Percentiles rank a stretch among this genome's conserved stretches.
Conservation (phyloP, 2,329 filamentous ascomycete genomes). For the Epichloe coenophiala region DNA sequence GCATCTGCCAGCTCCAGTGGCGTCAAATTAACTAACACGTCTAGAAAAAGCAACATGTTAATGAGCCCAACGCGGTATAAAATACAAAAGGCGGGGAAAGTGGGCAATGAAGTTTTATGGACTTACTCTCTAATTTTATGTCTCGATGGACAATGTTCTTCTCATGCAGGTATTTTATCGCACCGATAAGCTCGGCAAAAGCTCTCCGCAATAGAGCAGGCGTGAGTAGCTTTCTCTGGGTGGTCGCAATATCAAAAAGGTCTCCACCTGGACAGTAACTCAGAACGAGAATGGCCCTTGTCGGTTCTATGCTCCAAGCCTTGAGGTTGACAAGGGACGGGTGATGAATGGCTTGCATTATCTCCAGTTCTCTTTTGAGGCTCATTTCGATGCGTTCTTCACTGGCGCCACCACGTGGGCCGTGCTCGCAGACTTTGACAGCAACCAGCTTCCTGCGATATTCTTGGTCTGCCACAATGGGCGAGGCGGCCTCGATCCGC, state of each 20-base stretch:
- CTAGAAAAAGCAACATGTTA: conserved; percentile 28
- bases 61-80: not conserved
- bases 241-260: conserved; percentile 80
- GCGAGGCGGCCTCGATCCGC: conserved; percentile 19
- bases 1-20: conserved; percentile 49
- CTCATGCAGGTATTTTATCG: conserved; percentile 73
- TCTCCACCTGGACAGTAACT: conserved; percentile 92
- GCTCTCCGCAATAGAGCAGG: conserved; percentile 65
- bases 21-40: conserved; percentile 81
- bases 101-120: not conserved
- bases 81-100: too few relatives aligned
- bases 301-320: conserved; percentile 76
- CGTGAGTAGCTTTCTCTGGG: conserved; percentile 53
- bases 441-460: conserved; percentile 75
- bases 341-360: conserved; percentile 77
- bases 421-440: conserved; percentile 90
- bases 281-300: conserved; percentile 71
- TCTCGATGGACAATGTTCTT: conserved; percentile 87
- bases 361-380: conserved; percentile 86
- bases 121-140: conserved; percentile 88
- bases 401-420: conserved; percentile 82
- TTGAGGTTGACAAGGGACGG: conserved; percentile 84
- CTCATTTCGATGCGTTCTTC: conserved; percentile 89
- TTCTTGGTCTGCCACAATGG: conserved; percentile 18
- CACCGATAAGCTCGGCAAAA: conserved; percentile 77